These are phyloP conservation scores for Candida cerambycidarum DNA, from an alignment of 805 yeast species.

Conservation along the genomic window DNA sequence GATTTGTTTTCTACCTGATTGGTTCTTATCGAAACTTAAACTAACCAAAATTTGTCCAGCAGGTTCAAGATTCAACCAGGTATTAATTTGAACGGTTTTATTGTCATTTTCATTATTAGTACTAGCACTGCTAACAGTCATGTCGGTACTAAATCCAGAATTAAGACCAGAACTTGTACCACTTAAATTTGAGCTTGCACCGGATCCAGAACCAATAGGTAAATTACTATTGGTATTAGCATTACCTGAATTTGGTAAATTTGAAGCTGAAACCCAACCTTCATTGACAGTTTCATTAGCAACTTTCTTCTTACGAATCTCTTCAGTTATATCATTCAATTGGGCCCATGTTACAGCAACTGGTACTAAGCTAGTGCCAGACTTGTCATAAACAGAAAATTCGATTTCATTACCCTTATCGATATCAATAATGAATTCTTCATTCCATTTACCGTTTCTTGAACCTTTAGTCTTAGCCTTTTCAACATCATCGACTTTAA, in stretches of 20 bases:
- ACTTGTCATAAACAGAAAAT: conserved; percentile 79
- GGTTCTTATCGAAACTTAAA: conserved; percentile 71
- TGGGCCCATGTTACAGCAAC: conserved; percentile 93
- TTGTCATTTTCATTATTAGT: conserved; percentile 5
- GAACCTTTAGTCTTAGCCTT: conserved; percentile 73
- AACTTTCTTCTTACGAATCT: conserved; percentile 85
- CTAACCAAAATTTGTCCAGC: conserved; percentile 84
- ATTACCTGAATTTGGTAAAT: conserved; percentile 15
- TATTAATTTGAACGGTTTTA: conserved; percentile 50
- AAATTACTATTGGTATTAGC: conserved; percentile 1
- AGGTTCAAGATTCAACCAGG: conserved; percentile 93
- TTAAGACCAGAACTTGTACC: not conserved
- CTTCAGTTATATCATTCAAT: conserved; percentile 90
- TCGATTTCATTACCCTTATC: conserved; percentile 93
- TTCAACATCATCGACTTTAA: conserved; percentile 88
- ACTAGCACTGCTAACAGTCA: not conserved
- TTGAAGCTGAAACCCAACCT: conserved; percentile 88
- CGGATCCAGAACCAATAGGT: not conserved
- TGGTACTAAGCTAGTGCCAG: conserved; percentile 67
- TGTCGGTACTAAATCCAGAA: not conserved
- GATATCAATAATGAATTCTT: conserved; percentile 74
- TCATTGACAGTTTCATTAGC: conserved; percentile 65
- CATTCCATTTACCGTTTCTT: conserved; percentile 79
- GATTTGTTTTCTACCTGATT: conserved; percentile 35
- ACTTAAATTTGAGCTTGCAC: not conserved